Evolutionary conservation across 257 asterid species (phyloP), one percentile per base, ranked within the genome.

Genomic region (Coffea eugenioides): DNA sequence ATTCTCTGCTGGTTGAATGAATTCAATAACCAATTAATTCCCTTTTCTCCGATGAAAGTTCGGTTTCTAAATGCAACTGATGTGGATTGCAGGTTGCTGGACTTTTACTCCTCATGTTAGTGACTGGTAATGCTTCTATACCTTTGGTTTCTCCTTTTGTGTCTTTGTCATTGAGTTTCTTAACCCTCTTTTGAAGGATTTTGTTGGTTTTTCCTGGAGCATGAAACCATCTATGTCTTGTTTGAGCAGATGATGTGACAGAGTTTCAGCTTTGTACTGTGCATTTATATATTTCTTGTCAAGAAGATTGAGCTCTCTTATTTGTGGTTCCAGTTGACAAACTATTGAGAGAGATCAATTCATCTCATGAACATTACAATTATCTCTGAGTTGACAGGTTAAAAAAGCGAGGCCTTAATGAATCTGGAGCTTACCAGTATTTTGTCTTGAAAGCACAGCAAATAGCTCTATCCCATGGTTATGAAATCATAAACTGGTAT

Each of bases 401-500:
- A 81, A 51, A 45, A 80, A 82, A 84, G 76, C 79, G 86, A 20
- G 70, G 80, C 36, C 15, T 87, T 81, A 88, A 86, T 71, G 88
- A 75, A 52, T 84, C 93, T 8, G 57, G 69, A 52, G 99, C 94
- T 51, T 95, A 95, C 77, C 81, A 95, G 88, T 88, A 93, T 78
- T 95, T 95, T 71, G 97, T 95, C 75, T 77, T 95, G 83, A 81
- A 88, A 78, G 97, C 97, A 71, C 99, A 95, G 89, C 85, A 91
- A 86, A 90, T 95, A 49, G 99, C 99, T 52, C 69, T 92, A 16
- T 92, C 99, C 72, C 98, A 89, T 77, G 99, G 98, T 70, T 95
- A 92, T 39, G 98, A 95, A 81, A 90, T 93, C 85, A 92, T 95
- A 80, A 95, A 95, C 91, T 95, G 99, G 99, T 94, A 86, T 3